A percentile compares a stretch with the other conserved stretches of the same genome.
phyloP scores from a whole-genome alignment of 768 basidiomycete genomes.

The Erythrobasidium yunnanense region DNA sequence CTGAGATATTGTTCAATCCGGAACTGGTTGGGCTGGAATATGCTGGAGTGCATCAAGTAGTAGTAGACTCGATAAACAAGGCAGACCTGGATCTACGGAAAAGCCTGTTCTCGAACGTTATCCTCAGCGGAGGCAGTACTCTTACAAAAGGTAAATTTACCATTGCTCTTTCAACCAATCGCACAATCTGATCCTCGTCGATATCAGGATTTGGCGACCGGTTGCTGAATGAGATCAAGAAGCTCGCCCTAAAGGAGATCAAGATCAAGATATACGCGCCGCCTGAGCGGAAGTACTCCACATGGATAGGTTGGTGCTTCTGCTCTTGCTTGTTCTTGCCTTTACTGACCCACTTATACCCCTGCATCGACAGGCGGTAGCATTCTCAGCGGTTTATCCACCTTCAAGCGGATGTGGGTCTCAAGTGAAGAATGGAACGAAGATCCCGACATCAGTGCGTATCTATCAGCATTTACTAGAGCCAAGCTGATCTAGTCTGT shows the following conservation, averaged over 20 bases:
- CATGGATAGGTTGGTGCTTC: slow-evolving; percentile 55
- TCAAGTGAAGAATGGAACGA: slow-evolving; percentile 98
- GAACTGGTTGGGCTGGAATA: slow-evolving; percentile 93
- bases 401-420: slow-evolving; percentile 99
- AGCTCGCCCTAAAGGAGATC: slow-evolving; percentile 82
- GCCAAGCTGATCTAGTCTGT: too few relatives aligned
- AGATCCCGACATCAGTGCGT: slow-evolving; percentile 75
- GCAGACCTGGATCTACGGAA: slow-evolving; percentile 94
- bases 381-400: slow-evolving; percentile 85
- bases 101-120: slow-evolving; percentile 88
- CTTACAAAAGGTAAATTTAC: slow-evolving; percentile 66
- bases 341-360: neutral
- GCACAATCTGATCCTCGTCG: slow-evolving; percentile 10
- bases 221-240: slow-evolving; percentile 90
- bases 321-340: neutral
- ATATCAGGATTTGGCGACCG: slow-evolving; percentile 95
- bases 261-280: slow-evolving; percentile 99
- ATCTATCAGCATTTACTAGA: neutral
- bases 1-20: slow-evolving; percentile 95
- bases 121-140: slow-evolving; percentile 91
- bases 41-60: slow-evolving; percentile 92
- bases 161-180: neutral
- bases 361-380: slow-evolving; percentile 62
- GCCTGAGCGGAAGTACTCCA: slow-evolving; percentile 96
- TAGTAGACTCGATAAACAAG: slow-evolving; percentile 93